Evolutionary conservation across 1,139 yeast genomes (phyloP).

Genomic region (Yamadazyma oceani): DNA sequence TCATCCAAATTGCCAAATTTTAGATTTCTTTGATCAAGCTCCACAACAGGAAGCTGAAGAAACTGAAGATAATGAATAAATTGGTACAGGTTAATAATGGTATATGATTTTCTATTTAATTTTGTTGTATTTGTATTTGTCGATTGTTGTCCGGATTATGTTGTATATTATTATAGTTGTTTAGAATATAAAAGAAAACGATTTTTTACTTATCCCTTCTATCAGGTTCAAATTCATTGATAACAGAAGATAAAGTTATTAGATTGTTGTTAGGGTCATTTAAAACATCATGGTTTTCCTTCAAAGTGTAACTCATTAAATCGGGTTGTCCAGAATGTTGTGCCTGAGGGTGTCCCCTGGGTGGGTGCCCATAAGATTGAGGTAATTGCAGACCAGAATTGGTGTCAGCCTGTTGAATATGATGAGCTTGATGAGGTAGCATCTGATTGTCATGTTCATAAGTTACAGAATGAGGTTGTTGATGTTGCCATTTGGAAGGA

Average conservation of each 20-base stretch:
- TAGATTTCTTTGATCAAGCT: slow-evolving; percentile 53
- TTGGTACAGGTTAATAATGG: neutral
- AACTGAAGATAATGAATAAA: slow-evolving; percentile 12
- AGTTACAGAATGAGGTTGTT: neutral
- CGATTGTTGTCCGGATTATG: neutral
- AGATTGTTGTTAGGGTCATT: slow-evolving; percentile 18
- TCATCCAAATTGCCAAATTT: slow-evolving; percentile 87
- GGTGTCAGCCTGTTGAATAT: too few relatives aligned
- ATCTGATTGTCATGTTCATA: slow-evolving; percentile 3
- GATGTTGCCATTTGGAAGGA: slow-evolving; percentile 27
- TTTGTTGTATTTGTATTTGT: neutral
- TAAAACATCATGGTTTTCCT: slow-evolving; percentile 8
- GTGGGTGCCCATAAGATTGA: neutral
- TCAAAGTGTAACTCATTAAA: neutral
- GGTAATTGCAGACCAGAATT: too few relatives aligned
- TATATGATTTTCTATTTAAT: too few relatives aligned
- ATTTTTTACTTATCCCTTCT: slow-evolving; percentile 1
- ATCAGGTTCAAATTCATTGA: slow-evolving; percentile 13
- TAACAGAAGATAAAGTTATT: slow-evolving; percentile 16
- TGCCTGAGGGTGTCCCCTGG: neutral
- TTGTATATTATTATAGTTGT: slow-evolving; percentile 1
- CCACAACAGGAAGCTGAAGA: slow-evolving; percentile 21
- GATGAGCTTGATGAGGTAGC: neutral
- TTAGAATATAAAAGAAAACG: neutral
- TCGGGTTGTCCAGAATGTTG: neutral